Conservation (phyloP, 176 grass and related monocot genomes). For the Oryza meyeriana region DNA sequence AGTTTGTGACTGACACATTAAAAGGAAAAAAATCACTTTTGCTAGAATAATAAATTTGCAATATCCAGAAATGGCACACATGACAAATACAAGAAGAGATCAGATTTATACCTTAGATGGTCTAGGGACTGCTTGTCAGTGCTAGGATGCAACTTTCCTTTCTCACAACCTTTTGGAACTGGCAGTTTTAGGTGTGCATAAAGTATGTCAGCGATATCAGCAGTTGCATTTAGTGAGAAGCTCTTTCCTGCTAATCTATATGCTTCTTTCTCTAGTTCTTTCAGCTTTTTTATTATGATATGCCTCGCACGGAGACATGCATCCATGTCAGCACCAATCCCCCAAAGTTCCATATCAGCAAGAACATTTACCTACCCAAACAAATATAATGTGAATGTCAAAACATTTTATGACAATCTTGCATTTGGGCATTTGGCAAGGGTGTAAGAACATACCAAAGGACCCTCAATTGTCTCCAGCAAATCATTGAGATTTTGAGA, state of each 20-base stretch:
- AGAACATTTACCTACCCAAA: slow-evolving; percentile 78
- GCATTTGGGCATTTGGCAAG: slow-evolving; percentile 1
- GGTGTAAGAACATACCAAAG: slow-evolving; percentile 60
- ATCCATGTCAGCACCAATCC: slow-evolving; percentile 93
- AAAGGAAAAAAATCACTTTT: background rate
- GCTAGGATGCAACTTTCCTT: slow-evolving; percentile 93
- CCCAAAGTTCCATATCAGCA: slow-evolving; percentile 94
- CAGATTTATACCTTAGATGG: slow-evolving; percentile 68
- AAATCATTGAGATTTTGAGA: slow-evolving; percentile 68
- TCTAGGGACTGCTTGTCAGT: slow-evolving; percentile 85
- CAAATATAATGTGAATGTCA: background rate
- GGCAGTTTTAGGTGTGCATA: slow-evolving; percentile 85
- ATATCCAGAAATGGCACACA: background rate
- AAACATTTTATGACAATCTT: slow-evolving; percentile 15
- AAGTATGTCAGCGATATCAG: slow-evolving; percentile 86
- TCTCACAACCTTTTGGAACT: slow-evolving; percentile 59
- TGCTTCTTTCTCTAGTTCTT: slow-evolving; percentile 85
- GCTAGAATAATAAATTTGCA: background rate
- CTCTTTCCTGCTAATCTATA: slow-evolving; percentile 70
- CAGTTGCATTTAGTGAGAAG: slow-evolving; percentile 80
- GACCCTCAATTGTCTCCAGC: slow-evolving; percentile 64
- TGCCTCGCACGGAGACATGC: slow-evolving; percentile 70
- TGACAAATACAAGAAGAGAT: background rate
- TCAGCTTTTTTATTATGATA: slow-evolving; percentile 82
- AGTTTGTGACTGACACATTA: background rate